Conservation (phyloP, 129 eudicot genomes). For the Apium graveolens region DNA sequence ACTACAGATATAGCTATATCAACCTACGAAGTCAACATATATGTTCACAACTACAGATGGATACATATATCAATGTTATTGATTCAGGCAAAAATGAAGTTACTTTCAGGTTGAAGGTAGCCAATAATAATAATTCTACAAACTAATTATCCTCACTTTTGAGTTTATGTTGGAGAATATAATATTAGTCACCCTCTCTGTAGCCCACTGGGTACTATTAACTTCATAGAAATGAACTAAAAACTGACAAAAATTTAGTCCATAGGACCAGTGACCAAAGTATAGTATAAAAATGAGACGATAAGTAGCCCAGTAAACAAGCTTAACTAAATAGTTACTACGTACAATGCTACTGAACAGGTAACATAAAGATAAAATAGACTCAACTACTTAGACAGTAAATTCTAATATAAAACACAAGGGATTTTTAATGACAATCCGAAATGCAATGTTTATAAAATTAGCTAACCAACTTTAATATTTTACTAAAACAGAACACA, state of each 20-base stretch:
- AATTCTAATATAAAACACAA: neutral
- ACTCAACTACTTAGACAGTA: neutral
- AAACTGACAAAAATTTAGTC: neutral
- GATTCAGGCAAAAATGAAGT: neutral
- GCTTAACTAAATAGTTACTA: neutral
- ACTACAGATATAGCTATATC: neutral
- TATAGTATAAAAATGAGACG: neutral
- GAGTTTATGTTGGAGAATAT: neutral
- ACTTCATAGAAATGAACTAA: neutral
- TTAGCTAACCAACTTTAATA: neutral
- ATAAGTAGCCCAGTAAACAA: neutral
- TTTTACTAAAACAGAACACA: neutral
- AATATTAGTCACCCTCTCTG: neutral
- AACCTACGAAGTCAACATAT: neutral
- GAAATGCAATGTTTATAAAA: neutral
- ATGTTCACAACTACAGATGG: neutral
- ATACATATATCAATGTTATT: neutral
- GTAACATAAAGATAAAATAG: neutral
- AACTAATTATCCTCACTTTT: neutral
- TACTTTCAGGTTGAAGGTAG: neutral
- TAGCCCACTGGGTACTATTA: neutral
- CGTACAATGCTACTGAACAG: neutral
- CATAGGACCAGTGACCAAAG: neutral
- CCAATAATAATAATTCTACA: neutral
- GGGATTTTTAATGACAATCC: neutral